Evolutionary conservation across 148 eudicot species (phyloP).

Genomic region (Camellia sinensis): DNA sequence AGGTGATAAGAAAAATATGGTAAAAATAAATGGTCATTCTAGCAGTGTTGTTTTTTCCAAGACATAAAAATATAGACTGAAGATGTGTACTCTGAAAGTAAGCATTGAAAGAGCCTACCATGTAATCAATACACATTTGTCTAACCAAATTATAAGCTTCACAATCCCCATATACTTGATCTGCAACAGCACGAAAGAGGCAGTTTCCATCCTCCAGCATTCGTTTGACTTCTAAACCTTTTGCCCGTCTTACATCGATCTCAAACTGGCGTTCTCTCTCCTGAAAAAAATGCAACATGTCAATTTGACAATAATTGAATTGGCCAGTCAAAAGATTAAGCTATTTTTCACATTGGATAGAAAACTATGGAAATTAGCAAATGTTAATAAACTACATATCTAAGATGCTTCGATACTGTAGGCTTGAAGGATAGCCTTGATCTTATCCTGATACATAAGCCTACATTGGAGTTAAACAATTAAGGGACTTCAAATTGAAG

Average conservation of each 20-base stretch:
- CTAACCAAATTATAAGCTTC: conserved; percentile 86
- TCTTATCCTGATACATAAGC: not conserved
- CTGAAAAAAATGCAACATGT: conserved; percentile 38
- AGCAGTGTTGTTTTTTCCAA: not conserved
- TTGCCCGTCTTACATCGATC: conserved; percentile 75
- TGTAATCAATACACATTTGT: conserved; percentile 98
- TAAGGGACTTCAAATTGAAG: not conserved
- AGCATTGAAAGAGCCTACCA: conserved; percentile 45
- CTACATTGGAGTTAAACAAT: not conserved
- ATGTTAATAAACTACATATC: not conserved
- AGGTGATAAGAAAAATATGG: too few relatives aligned
- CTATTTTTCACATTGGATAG: too few relatives aligned
- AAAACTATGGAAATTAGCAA: not conserved
- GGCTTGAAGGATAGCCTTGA: not conserved
- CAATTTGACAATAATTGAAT: not conserved
- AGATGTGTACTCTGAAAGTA: not conserved
- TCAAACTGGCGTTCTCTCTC: conserved; percentile 94
- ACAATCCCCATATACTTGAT: conserved; percentile 96
- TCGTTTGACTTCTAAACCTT: conserved; percentile 88
- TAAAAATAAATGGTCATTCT: too few relatives aligned
- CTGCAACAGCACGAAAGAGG: conserved; percentile 97
- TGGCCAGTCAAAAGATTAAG: not conserved
- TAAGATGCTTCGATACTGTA: not conserved
- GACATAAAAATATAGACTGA: not conserved
- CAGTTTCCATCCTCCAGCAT: conserved; percentile 97